Conservation (phyloP, 768 basidiomycete species). For the Leccinum rimulosum region DNA sequence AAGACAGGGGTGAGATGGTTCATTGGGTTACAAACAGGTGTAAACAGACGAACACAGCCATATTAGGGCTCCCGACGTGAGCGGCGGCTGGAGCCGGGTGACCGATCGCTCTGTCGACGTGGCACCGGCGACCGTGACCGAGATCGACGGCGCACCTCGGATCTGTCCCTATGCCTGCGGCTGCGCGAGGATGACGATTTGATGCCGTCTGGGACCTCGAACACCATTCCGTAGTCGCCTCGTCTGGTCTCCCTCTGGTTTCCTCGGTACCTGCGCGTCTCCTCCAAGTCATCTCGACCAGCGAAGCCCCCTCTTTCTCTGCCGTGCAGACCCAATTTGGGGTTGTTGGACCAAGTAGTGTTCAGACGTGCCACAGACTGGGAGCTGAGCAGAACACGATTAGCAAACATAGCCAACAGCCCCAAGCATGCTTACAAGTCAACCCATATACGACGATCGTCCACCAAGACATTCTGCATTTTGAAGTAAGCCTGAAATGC, state of each 20-base stretch:
- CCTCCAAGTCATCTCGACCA: conserved; percentile 73
- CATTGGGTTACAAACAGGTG: conserved; percentile 21
- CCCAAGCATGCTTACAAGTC: conserved; percentile 73
- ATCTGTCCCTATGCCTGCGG: conserved; percentile 47
- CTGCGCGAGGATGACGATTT: conserved; percentile 23
- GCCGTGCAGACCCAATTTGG: conserved; percentile 47
- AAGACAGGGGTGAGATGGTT: conserved; percentile 12
- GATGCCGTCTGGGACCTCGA: conserved; percentile 59
- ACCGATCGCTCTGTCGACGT: conserved; percentile 28
- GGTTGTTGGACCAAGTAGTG: conserved; percentile 76
- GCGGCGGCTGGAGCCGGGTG: conserved; percentile 36
- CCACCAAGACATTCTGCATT: conserved; percentile 98
- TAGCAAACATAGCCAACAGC: conserved; percentile 10
- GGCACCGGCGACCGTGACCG: conserved; percentile 25
- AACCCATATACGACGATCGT: conserved; percentile 98
- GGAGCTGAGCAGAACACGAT: conserved; percentile 48
- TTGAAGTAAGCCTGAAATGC: conserved; percentile 87
- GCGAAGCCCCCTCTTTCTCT: conserved; percentile 50
- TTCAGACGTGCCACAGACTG: conserved; percentile 94
- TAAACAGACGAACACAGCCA: conserved; percentile 15
- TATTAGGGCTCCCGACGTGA: conserved; percentile 13
- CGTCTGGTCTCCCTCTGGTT: conserved; percentile 31
- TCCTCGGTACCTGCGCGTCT: conserved; percentile 63
- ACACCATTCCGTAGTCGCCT: conserved; percentile 71
- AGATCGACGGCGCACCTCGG: conserved; percentile 22